A percentile compares a stretch with the other conserved stretches of the same genome.
Evolutionary conservation across 1,284 basidiomycete genomes (phyloP).

Genomic region (Gymnopus androsaceus): DNA sequence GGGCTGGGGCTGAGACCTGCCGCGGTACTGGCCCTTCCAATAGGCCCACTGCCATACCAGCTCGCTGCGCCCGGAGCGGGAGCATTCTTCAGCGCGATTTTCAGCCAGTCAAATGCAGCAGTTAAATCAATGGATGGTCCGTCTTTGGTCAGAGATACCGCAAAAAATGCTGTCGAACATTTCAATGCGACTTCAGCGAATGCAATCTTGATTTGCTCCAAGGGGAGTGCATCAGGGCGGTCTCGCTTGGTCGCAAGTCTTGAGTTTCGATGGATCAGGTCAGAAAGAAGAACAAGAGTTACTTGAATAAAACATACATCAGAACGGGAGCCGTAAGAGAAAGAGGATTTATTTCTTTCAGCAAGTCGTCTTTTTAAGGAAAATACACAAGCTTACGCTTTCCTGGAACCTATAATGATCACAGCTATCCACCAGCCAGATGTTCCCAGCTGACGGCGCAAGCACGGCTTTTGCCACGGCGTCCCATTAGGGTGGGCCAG

Average conservation of each 20-base stretch:
- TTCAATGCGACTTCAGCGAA: constrained; percentile 25
- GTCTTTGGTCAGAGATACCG: constrained; percentile 22
- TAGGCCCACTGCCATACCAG: too few species aligned
- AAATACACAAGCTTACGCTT: constrained; percentile 29
- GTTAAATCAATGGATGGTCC: constrained; percentile 28
- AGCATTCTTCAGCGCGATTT: constrained; percentile 26
- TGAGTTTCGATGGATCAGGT: not conserved
- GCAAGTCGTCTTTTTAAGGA: too few species aligned
- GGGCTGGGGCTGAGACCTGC: too few species aligned
- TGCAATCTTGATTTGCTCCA: constrained; percentile 34
- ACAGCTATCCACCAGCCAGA: constrained; percentile 30
- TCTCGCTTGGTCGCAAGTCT: constrained; percentile 43
- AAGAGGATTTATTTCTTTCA: constrained; percentile 5
- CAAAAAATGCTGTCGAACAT: constrained; percentile 30
- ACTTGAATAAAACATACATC: constrained; percentile 19
- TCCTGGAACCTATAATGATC: constrained; percentile 23
- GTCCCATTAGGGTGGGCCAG: constrained; percentile 23
- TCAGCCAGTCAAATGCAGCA: constrained; percentile 42
- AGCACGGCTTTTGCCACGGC: constrained; percentile 20
- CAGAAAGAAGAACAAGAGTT: not conserved
- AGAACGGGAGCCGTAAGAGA: constrained; percentile 18
- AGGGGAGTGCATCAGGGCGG: constrained; percentile 25
- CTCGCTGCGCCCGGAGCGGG: too few species aligned
- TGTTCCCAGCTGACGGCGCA: constrained; percentile 26
- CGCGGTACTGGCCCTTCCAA: not conserved